Evolutionary conservation across 176 grass and related monocot species (phyloP).

Genomic region (Leersia perrieri): DNA sequence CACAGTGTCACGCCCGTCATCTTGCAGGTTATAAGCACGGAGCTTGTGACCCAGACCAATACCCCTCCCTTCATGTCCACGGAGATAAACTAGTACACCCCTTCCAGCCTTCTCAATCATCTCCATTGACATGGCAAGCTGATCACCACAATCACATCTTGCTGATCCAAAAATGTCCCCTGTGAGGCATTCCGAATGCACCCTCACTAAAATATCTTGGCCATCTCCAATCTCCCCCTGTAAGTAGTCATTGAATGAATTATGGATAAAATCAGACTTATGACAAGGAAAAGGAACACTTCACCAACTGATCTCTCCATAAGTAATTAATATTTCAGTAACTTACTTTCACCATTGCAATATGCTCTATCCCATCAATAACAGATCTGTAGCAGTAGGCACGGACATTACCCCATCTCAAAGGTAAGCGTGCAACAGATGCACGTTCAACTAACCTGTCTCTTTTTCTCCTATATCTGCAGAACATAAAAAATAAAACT

Average conservation of each 20-base stretch:
- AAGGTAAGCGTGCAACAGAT: conserved; percentile 77
- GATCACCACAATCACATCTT: conserved; percentile 74
- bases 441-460: conserved; percentile 72
- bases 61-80: conserved; percentile 81
- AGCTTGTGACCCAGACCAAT: conserved; percentile 78
- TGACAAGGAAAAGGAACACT: not conserved
- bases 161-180: conserved; percentile 83
- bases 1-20: conserved; percentile 65
- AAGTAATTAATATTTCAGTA: not conserved
- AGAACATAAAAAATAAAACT: conserved; percentile 21
- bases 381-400: conserved; percentile 91
- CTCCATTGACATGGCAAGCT: conserved; percentile 73
- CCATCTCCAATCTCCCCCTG: conserved; percentile 86
- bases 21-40: conserved; percentile 75
- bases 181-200: conserved; percentile 76
- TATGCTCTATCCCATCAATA: conserved; percentile 97
- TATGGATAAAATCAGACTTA: conserved; percentile 8
- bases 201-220: conserved; percentile 70
- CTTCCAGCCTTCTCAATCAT: conserved; percentile 78
- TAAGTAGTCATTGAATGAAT: not conserved
- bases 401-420: conserved; percentile 82
- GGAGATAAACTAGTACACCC: conserved; percentile 75
- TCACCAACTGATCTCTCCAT: not conserved
- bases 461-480: conserved; percentile 97
- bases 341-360: conserved; percentile 92